Conservation (phyloP, 371 early-diverging fungal species). For the Mucor plumbeus region DNA sequence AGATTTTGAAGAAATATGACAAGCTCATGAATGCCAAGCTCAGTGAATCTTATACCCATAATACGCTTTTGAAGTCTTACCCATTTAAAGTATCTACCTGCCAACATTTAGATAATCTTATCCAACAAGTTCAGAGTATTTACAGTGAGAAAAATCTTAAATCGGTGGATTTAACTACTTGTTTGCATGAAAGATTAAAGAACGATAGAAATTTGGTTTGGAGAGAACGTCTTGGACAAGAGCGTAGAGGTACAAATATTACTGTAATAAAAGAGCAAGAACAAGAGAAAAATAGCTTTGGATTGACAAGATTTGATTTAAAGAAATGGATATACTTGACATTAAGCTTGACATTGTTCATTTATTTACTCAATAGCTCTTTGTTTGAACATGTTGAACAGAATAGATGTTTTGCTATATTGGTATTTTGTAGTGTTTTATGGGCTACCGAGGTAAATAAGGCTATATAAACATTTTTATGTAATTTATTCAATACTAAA, state of each 20-base stretch:
- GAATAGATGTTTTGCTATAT: slow-evolving; percentile 63
- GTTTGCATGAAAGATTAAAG: slow-evolving; percentile 55
- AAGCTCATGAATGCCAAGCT: slow-evolving; percentile 71
- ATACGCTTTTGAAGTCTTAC: slow-evolving; percentile 58
- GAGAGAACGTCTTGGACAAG: slow-evolving; percentile 8
- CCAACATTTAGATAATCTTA: slow-evolving; percentile 40
- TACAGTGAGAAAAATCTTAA: slow-evolving; percentile 49
- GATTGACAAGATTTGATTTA: slow-evolving; percentile 15
- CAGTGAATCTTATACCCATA: slow-evolving; percentile 46
- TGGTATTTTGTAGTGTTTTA: slow-evolving; percentile 62
- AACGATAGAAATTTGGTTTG: slow-evolving; percentile 1
- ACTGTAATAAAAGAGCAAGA: slow-evolving; percentile 32
- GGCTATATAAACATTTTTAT: slow-evolving; percentile 52
- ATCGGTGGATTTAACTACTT: slow-evolving; percentile 47
- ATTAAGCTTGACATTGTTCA: slow-evolving; percentile 56
- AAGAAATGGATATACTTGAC: slow-evolving; percentile 13
- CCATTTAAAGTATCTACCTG: slow-evolving; percentile 56
- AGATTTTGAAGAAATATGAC: slow-evolving; percentile 94
- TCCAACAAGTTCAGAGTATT: slow-evolving; percentile 53
- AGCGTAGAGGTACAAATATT: not conserved
- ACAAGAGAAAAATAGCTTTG: slow-evolving; percentile 33
- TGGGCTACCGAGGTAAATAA: slow-evolving; percentile 70
- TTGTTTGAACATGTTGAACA: slow-evolving; percentile 62
- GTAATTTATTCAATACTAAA: slow-evolving; percentile 72
- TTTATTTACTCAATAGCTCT: slow-evolving; percentile 52